Base-by-base conservation (phyloP, 306 rosid genomes). In the Trifolium subterraneum region DNA sequence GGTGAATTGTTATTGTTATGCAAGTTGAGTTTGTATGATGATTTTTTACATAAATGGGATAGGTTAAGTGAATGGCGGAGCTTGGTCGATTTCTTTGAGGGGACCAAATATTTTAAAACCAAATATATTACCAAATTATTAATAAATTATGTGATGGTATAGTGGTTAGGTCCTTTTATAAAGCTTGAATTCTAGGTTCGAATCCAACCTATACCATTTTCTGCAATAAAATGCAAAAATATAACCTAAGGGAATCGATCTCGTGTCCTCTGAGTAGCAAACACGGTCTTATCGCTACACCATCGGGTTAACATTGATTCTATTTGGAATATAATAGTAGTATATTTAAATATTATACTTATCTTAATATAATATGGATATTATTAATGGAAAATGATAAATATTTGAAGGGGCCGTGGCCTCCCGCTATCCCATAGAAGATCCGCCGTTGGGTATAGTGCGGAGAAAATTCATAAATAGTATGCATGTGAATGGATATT, bases 391-490 rank as follows among this genome's bases (percentile, higher is more conserved):
- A 20, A 9, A 54, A 54, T 54, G n/a, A 3, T 54, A 22, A 54
- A 54, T 20, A 22, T 54, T 54, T 54, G 61, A 54, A 54, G 31
- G 15, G 61, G 31, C 3, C 31, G 4, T 10, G 61, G 31, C 31
- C 61, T 54, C 61, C n/a, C 19, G 19, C n/a, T 14, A 7, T 47
- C 18, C 18, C 19, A 15, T 47, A 47, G 52, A 47, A 47, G 52
- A 54, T 22, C 31, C 6, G 13, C n/a, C 31, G 11, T 31, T 54
- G 3, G 61, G 6, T 54, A 10, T 67, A 50, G 23, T 22, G 50
- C 41, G 33, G 68, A 59, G 6, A 44, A 67, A 67, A 29, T 66
- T 72, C 62, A 27, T 72, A 38, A 27, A 74, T 29, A 3, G 52
- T 33, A 25, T 68, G 20, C 74, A 58, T 71, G 58, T 15, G 58